Percentiles rank a stretch among this genome's conserved stretches.
phyloP scores from a whole-genome alignment of 2,329 filamentous ascomycete species.

The Fusarium staphyleae region DNA sequence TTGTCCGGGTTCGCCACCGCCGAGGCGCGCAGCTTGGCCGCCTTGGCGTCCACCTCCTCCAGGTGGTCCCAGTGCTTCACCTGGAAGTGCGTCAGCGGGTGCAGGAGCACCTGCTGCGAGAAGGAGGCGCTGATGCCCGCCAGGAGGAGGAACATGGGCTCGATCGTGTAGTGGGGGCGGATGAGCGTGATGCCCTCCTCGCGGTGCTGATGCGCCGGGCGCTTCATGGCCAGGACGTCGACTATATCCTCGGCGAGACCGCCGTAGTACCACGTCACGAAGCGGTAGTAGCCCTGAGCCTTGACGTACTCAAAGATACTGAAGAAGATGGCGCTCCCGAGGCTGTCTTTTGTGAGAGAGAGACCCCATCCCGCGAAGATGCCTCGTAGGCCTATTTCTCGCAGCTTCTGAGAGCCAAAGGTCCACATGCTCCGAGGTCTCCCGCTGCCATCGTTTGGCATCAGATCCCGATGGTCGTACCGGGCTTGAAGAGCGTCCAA shows the following conservation, averaged over 20 bases:
- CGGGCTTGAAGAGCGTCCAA: constrained; percentile 78
- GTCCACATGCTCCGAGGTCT: constrained; percentile 73
- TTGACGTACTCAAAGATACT: constrained; percentile 79
- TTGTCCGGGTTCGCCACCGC: constrained; percentile 43
- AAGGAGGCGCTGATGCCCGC: constrained; percentile 74
- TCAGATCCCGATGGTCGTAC: constrained; percentile 66
- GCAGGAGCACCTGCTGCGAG: constrained; percentile 72
- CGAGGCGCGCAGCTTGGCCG: constrained; percentile 53
- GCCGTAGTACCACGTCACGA: constrained; percentile 74
- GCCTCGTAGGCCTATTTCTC: constrained; percentile 74
- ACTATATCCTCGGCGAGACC: constrained; percentile 60
- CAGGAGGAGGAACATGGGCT: constrained; percentile 73
- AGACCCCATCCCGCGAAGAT: constrained; percentile 78
- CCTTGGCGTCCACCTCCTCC: constrained; percentile 72
- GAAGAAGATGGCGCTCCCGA: constrained; percentile 77
- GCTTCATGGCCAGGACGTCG: constrained; percentile 56
- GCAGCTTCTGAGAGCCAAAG: constrained; percentile 68
- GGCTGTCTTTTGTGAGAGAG: constrained; percentile 71
- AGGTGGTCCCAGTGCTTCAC: constrained; percentile 76
- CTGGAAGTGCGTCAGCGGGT: constrained; percentile 75
- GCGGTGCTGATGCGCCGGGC: constrained; percentile 44
- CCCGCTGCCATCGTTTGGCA: constrained; percentile 50
- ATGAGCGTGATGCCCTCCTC: constrained; percentile 59
- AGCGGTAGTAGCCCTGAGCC: constrained; percentile 73
- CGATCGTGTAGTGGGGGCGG: constrained; percentile 76